phyloP scores from a whole-genome alignment of 305 asterid species.

The Plantago coronopus region DNA sequence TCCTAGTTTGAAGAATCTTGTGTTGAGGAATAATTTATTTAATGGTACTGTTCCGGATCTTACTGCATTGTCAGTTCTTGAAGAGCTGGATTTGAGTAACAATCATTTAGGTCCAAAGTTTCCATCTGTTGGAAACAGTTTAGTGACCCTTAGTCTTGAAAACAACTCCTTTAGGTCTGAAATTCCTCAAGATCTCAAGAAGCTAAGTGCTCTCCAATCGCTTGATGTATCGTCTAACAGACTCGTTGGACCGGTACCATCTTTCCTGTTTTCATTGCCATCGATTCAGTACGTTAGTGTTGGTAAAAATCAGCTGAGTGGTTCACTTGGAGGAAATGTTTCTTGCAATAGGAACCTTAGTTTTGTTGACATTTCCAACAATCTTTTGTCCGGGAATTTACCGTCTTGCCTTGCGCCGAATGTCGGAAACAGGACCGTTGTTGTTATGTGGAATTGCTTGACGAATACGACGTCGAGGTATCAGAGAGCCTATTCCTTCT shows the following conservation, averaged over 20 bases:
- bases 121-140: slow-evolving; percentile 50
- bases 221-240: slow-evolving; percentile 65
- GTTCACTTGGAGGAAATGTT: slow-evolving; percentile 47
- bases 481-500: slow-evolving; percentile 59
- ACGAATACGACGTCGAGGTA: slow-evolving; percentile 57
- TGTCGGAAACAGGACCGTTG: slow-evolving; percentile 47
- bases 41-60: slow-evolving; percentile 80
- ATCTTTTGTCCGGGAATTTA: slow-evolving; percentile 68
- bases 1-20: slow-evolving; percentile 49
- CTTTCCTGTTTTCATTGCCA: slow-evolving; percentile 63
- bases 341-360: slow-evolving; percentile 50
- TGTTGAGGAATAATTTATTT: slow-evolving; percentile 55
- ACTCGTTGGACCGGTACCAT: slow-evolving; percentile 74
- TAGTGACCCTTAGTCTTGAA: slow-evolving; percentile 36
- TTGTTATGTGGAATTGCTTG: slow-evolving; percentile 64
- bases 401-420: slow-evolving; percentile 68
- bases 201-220: slow-evolving; percentile 36
- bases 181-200: slow-evolving; percentile 51
- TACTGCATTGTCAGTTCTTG: slow-evolving; percentile 36
- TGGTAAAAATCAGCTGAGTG: slow-evolving; percentile 65
- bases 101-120: slow-evolving; percentile 64
- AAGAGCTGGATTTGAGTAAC: slow-evolving; percentile 64
- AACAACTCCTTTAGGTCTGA: slow-evolving; percentile 69
- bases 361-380: slow-evolving; percentile 70
- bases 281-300: slow-evolving; percentile 45